Conservation (phyloP, 2,329 filamentous ascomycete species). For the Metarhizium anisopliae region DNA sequence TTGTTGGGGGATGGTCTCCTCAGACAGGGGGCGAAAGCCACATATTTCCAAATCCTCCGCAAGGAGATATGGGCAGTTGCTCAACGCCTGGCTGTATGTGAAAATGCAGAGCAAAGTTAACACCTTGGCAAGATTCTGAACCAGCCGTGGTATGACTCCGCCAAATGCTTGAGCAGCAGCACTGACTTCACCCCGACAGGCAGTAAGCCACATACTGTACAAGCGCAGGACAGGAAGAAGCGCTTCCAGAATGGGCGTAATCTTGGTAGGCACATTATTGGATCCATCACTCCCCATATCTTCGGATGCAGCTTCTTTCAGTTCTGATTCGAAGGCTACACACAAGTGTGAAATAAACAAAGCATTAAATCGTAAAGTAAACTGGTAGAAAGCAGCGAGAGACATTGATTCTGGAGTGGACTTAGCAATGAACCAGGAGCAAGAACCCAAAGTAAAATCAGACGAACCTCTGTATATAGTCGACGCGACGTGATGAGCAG, state of each 20-base stretch:
- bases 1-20: slow-evolving; percentile 26
- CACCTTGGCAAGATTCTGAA: slow-evolving; percentile 34
- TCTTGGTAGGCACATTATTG: slow-evolving; percentile 15
- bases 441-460: background rate
- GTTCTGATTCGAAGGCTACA: slow-evolving; percentile 59
- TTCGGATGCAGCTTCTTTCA: slow-evolving; percentile 30
- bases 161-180: slow-evolving; percentile 36
- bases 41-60: slow-evolving; percentile 39
- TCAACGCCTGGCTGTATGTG: slow-evolving; percentile 29
- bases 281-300: slow-evolving; percentile 14
- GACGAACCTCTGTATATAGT: slow-evolving; percentile 24
- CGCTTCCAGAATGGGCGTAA: slow-evolving; percentile 29
- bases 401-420: slow-evolving; percentile 34
- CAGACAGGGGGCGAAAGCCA: slow-evolving; percentile 34
- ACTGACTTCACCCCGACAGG: slow-evolving; percentile 35
- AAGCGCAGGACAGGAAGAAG: slow-evolving; percentile 44
- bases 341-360: slow-evolving; percentile 67
- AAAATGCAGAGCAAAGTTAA: slow-evolving; percentile 39
- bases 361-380: slow-evolving; percentile 68
- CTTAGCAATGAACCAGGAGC: background rate
- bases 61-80: slow-evolving; percentile 39
- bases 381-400: slow-evolving; percentile 41
- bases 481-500: slow-evolving; percentile 64
- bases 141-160: slow-evolving; percentile 35
- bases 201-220: slow-evolving; percentile 45